A percentile compares a stretch with the other conserved stretches of the same genome.
phyloP scores from a whole-genome alignment of 2,329 filamentous ascomycete genomes.

The Moelleriella libera region DNA sequence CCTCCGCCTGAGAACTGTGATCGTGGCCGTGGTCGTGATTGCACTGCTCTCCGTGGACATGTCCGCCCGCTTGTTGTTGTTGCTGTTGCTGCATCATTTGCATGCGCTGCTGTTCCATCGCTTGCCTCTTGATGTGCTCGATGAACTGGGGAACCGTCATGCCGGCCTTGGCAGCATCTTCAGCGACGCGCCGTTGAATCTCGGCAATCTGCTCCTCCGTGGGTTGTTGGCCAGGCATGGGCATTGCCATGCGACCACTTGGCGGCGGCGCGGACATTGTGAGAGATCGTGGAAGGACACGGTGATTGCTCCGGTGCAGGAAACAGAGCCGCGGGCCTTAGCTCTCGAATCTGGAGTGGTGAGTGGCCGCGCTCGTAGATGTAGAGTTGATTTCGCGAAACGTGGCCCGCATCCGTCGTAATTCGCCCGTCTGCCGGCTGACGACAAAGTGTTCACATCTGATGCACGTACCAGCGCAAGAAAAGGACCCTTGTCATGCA shows the following conservation, averaged over 20 bases:
- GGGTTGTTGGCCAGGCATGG: slow-evolving; percentile 32
- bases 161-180: slow-evolving; percentile 72
- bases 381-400: background rate
- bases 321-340: background rate
- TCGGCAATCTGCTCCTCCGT: slow-evolving; percentile 72
- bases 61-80: slow-evolving; percentile 10
- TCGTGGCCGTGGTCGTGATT: slow-evolving; percentile 14
- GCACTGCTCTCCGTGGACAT: slow-evolving; percentile 10
- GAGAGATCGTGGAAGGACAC: slow-evolving; percentile 1
- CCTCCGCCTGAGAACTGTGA: slow-evolving; percentile 17
- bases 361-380: no score
- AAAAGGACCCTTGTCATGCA: background rate
- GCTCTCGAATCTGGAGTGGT: background rate
- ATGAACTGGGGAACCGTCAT: slow-evolving; percentile 79
- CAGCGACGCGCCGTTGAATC: slow-evolving; percentile 71
- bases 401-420: background rate
- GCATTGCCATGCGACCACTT: slow-evolving; percentile 11
- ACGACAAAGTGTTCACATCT: slow-evolving; percentile 24
- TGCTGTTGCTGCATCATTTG: slow-evolving; percentile 29
- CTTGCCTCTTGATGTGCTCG: slow-evolving; percentile 48
- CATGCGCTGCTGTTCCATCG: slow-evolving; percentile 32
- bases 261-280: slow-evolving; percentile 16
- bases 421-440: slow-evolving; percentile 7
- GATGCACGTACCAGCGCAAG: background rate
- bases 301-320: slow-evolving; percentile 2